Percentiles rank a stretch among this genome's conserved stretches.
Evolutionary conservation across 2,329 filamentous ascomycete species (phyloP).

Genomic region (Sporothrix brasiliensis): DNA sequence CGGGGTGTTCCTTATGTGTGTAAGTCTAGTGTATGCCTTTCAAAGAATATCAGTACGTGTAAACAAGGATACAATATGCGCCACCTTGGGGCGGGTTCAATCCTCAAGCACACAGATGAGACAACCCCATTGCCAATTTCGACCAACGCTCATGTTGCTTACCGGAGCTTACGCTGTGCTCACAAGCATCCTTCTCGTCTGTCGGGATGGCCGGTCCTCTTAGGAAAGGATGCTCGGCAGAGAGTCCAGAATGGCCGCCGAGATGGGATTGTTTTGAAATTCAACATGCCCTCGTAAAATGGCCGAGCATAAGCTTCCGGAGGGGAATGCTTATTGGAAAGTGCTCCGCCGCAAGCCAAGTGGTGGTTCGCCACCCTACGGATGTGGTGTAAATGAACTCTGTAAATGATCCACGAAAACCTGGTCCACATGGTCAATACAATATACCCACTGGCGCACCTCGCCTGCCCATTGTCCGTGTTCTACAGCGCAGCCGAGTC

Average conservation of each 20-base stretch:
- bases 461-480: neutral
- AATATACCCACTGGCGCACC: neutral
- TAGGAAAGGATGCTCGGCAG: neutral
- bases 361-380: neutral
- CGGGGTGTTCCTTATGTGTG: neutral
- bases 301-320: constrained; percentile 4
- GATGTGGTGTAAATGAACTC: neutral
- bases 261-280: neutral
- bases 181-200: too few species aligned
- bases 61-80: constrained; percentile 4
- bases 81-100: neutral
- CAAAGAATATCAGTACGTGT: neutral
- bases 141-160: too few species aligned
- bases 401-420: neutral
- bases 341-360: neutral
- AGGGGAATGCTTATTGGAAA: neutral
- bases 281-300: neutral
- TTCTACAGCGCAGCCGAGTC: neutral
- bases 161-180: neutral
- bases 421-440: neutral
- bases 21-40: neutral
- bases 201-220: neutral
- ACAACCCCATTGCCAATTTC: neutral
- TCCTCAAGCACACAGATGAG: too few species aligned
- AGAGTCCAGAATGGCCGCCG: neutral